Evolutionary conservation across 176 grass and related monocot species (phyloP).

Genomic region (Puya raimondii): DNA sequence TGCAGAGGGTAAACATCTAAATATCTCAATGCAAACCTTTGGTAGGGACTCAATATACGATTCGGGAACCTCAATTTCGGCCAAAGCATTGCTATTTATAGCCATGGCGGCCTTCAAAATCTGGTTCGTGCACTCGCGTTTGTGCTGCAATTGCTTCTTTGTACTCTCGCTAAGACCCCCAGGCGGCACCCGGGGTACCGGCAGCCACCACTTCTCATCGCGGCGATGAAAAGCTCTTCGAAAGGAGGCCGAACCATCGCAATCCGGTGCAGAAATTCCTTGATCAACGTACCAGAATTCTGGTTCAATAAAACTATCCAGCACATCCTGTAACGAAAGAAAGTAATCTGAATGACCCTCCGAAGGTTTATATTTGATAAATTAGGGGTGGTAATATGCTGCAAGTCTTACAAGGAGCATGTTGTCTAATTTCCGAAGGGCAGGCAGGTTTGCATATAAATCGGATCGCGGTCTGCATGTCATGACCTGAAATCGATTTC

Average conservation of each 20-base stretch:
- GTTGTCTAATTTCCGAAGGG: constrained; percentile 77
- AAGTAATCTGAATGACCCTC: not conserved
- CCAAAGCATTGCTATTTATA: constrained; percentile 76
- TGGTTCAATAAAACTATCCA: constrained; percentile 63
- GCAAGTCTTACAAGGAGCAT: constrained; percentile 81
- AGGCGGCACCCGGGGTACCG: constrained; percentile 47
- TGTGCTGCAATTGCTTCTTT: constrained; percentile 59
- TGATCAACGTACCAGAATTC: constrained; percentile 99
- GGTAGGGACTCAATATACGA: constrained; percentile 70
- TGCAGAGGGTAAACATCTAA: not conserved
- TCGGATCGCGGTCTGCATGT: constrained; percentile 73
- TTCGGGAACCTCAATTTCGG: constrained; percentile 85
- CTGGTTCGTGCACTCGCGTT: constrained; percentile 65
- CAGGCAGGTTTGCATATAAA: constrained; percentile 81
- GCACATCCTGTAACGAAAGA: constrained; percentile 46
- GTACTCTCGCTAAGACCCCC: constrained; percentile 50
- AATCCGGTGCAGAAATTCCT: constrained; percentile 68
- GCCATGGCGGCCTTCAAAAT: constrained; percentile 91
- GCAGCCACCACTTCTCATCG: constrained; percentile 99
- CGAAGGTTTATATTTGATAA: not conserved
- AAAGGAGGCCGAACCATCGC: constrained; percentile 62
- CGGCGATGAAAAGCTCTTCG: constrained; percentile 32
- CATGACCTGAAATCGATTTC: constrained; percentile 56
- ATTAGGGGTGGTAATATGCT: not conserved
- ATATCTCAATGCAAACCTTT: constrained; percentile 39